Conservation (phyloP, 2,329 filamentous ascomycete genomes). For the Plenodomus lindquistii region DNA sequence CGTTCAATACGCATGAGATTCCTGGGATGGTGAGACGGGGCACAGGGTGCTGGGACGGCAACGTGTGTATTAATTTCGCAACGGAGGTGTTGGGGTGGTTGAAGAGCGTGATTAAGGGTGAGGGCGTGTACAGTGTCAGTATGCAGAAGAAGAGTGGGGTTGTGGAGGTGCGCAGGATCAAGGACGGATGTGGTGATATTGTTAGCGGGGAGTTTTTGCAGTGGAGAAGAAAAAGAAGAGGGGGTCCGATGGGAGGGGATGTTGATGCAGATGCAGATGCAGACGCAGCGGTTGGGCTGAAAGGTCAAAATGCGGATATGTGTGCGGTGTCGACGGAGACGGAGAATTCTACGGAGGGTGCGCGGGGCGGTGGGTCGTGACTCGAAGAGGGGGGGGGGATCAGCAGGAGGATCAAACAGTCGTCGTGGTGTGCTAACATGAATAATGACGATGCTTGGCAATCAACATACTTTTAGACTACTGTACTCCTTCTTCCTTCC, state of each 20-base stretch:
- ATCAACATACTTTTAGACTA: too few relatives aligned
- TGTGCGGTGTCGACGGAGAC: too few relatives aligned
- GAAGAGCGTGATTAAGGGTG: constrained; percentile 61
- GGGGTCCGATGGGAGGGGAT: neutral
- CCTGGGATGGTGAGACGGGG: constrained; percentile 74
- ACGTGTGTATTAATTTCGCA: constrained; percentile 91
- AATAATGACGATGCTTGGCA: too few relatives aligned
- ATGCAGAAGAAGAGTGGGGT: constrained; percentile 63
- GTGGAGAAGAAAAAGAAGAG: constrained; percentile 65
- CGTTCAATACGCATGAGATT: constrained; percentile 78
- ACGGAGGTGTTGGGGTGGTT: constrained; percentile 77
- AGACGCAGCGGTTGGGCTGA: too few relatives aligned
- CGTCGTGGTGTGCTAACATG: too few relatives aligned
- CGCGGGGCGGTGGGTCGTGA: too few relatives aligned
- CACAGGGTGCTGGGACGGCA: constrained; percentile 80
- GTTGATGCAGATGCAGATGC: too few relatives aligned
- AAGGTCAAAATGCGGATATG: too few relatives aligned
- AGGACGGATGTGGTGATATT: constrained; percentile 77
- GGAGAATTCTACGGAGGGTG: too few relatives aligned
- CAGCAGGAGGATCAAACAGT: too few relatives aligned
- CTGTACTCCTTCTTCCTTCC: too few relatives aligned
- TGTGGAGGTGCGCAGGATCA: constrained; percentile 75
- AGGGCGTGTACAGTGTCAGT: constrained; percentile 81
- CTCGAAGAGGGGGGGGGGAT: too few relatives aligned
- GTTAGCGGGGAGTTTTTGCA: constrained; percentile 76